phyloP scores from a whole-genome alignment of 75 land plant species.

The Cunninghamia lanceolata region DNA sequence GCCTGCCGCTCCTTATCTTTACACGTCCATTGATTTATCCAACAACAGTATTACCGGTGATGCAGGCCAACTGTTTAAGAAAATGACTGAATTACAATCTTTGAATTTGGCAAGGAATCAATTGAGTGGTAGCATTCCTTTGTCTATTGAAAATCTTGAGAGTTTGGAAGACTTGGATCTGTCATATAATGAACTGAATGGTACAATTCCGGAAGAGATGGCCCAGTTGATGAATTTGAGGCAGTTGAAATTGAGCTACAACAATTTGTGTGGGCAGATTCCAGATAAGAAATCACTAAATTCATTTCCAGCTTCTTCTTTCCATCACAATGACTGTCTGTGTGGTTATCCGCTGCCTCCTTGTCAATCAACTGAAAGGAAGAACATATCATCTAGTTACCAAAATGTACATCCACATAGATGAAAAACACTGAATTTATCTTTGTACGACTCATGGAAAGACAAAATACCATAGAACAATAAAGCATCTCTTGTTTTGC shows the following conservation, averaged over 20 bases:
- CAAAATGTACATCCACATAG: neutral
- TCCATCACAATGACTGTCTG: slow-evolving; percentile 29
- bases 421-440: neutral
- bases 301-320: slow-evolving; percentile 10
- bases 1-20: slow-evolving; percentile 27
- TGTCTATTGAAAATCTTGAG: neutral
- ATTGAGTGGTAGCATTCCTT: slow-evolving; percentile 12
- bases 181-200: slow-evolving; percentile 40
- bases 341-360: slow-evolving; percentile 48
- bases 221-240: slow-evolving; percentile 16
- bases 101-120: slow-evolving; percentile 26
- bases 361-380: slow-evolving; percentile 10
- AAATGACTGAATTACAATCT: slow-evolving; percentile 20
- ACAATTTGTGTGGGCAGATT: slow-evolving; percentile 43
- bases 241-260: slow-evolving; percentile 38
- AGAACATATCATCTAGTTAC: neutral
- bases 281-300: slow-evolving; percentile 29
- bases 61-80: slow-evolving; percentile 28
- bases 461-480: neutral
- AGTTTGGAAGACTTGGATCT: slow-evolving; percentile 43
- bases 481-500: neutral
- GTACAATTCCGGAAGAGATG: slow-evolving; percentile 32
- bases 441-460: neutral
- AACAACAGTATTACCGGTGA: slow-evolving; percentile 36
- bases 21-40: slow-evolving; percentile 42